phyloP scores from a whole-genome alignment of 2,329 filamentous ascomycete species.

The Trichophaea hybrida region DNA sequence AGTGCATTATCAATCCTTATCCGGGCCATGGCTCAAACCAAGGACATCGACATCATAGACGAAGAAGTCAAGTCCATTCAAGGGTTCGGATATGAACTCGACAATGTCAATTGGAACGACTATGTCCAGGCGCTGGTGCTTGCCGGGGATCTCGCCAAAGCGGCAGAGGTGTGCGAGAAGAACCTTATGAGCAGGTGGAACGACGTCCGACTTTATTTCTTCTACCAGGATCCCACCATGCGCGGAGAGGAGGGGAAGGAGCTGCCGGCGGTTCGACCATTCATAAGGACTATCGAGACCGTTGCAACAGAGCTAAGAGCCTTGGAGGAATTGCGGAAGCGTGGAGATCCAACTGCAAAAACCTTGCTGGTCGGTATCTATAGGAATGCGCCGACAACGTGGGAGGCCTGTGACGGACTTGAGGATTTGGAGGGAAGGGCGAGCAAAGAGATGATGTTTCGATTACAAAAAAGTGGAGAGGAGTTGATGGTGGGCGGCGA shows the following conservation, averaged over 20 bases:
- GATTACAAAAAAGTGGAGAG: conserved; percentile 3
- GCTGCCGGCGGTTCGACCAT: conserved; percentile 24
- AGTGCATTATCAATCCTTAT: conserved; percentile 15
- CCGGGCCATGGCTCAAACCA: conserved; percentile 28
- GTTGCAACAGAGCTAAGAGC: conserved; percentile 27
- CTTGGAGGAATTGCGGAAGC: conserved; percentile 24
- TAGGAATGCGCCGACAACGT: conserved; percentile 27
- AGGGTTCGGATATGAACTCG: conserved; percentile 54
- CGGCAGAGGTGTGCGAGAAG: conserved; percentile 60
- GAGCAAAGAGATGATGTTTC: conserved; percentile 24
- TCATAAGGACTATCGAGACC: conserved; percentile 28
- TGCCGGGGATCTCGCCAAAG: conserved; percentile 45
- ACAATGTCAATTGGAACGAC: conserved; percentile 67
- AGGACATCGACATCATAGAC: conserved; percentile 37
- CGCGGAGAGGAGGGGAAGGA: conserved; percentile 26
- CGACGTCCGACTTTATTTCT: neutral
- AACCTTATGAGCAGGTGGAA: conserved; percentile 47
- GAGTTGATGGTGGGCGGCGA: neutral
- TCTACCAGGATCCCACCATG: conserved; percentile 40
- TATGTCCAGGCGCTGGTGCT: conserved; percentile 54
- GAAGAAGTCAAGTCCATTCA: conserved; percentile 43
- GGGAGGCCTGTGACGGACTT: conserved; percentile 13
- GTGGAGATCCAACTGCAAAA: conserved; percentile 24
- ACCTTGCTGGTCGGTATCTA: conserved; percentile 25
- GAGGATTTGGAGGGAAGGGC: conserved; percentile 23